Percentiles rank a stretch among this genome's conserved stretches.
Evolutionary conservation across 1,284 basidiomycete species (phyloP).

Genomic region (Ceratobasidium sp.): DNA sequence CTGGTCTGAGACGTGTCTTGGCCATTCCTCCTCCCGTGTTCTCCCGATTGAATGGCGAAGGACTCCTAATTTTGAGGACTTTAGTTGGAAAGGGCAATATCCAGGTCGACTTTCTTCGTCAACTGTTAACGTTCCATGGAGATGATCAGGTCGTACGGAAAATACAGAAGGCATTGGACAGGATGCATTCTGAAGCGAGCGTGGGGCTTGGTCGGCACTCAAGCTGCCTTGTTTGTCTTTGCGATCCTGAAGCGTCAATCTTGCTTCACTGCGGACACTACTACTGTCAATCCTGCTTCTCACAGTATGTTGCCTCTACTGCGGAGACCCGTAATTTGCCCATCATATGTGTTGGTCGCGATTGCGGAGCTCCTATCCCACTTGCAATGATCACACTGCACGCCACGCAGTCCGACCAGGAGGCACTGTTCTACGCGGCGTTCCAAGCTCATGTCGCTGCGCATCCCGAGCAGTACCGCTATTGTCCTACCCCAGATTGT

Average conservation of each 20-base stretch:
- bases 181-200: not conserved
- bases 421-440: slow-evolving; percentile 59
- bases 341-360: slow-evolving; percentile 59
- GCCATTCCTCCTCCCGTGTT: slow-evolving; percentile 3
- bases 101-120: slow-evolving; percentile 12
- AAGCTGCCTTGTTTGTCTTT: slow-evolving; percentile 44
- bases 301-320: slow-evolving; percentile 59
- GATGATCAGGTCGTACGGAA: not conserved
- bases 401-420: slow-evolving; percentile 60
- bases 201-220: not conserved
- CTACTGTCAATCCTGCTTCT: slow-evolving; percentile 68
- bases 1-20: not conserved
- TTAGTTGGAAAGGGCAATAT: slow-evolving; percentile 28
- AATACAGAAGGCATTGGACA: slow-evolving; percentile 21
- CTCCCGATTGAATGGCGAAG: slow-evolving; percentile 4
- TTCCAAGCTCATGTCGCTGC: slow-evolving; percentile 62
- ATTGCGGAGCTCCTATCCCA: slow-evolving; percentile 59
- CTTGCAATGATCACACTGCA: slow-evolving; percentile 60
- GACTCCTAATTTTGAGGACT: slow-evolving; percentile 3
- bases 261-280: slow-evolving; percentile 61
- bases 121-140: slow-evolving; percentile 23
- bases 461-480: slow-evolving; percentile 60
- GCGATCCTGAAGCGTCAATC: slow-evolving; percentile 9
- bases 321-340: slow-evolving; percentile 54
- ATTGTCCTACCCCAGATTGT: slow-evolving; percentile 62